phyloP scores from a whole-genome alignment of 1,139 yeast species.

The Yamadazyma diddensiae region DNA sequence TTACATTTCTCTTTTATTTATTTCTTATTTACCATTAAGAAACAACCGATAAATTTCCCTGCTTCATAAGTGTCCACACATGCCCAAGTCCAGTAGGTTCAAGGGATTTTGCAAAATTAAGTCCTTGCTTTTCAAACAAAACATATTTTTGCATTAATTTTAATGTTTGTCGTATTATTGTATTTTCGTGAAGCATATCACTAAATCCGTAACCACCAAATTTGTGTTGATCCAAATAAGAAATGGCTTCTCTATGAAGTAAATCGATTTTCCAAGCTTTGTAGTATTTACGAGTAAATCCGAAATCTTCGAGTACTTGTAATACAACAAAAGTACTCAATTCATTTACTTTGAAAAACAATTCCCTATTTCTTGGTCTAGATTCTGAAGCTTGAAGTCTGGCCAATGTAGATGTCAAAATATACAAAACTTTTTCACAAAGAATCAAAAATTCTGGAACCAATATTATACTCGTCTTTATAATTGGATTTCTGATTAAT shows the following conservation, averaged over 20 bases:
- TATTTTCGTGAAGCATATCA: constrained; percentile 1
- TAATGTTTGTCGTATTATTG: constrained; percentile 1
- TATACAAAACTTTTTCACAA: constrained; percentile 2
- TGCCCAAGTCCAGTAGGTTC: constrained; percentile 2
- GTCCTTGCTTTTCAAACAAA: constrained; percentile 3
- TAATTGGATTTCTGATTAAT: not conserved
- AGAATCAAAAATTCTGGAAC: constrained; percentile 2
- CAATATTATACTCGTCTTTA: not conserved
- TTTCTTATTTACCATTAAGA: not conserved
- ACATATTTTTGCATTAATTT: constrained; percentile 5
- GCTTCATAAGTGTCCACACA: constrained; percentile 3
- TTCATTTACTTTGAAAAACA: constrained; percentile 1
- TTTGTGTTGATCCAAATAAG: constrained; percentile 1
- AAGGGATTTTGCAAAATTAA: constrained; percentile 1
- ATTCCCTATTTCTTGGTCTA: constrained; percentile 1
- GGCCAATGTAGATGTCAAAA: constrained; percentile 1
- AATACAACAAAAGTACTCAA: constrained; percentile 2
- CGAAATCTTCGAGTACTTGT: constrained; percentile 1
- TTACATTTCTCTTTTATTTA: no score
- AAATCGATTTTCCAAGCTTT: constrained; percentile 5
- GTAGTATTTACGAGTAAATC: constrained; percentile 5
- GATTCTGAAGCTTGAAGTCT: constrained; percentile 1
- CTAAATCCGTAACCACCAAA: constrained; percentile 3
- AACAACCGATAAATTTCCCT: constrained; percentile 2
- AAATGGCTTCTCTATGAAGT: not conserved